Base-by-base conservation (phyloP, 768 basidiomycete species). In the Russula emetica region DNA sequence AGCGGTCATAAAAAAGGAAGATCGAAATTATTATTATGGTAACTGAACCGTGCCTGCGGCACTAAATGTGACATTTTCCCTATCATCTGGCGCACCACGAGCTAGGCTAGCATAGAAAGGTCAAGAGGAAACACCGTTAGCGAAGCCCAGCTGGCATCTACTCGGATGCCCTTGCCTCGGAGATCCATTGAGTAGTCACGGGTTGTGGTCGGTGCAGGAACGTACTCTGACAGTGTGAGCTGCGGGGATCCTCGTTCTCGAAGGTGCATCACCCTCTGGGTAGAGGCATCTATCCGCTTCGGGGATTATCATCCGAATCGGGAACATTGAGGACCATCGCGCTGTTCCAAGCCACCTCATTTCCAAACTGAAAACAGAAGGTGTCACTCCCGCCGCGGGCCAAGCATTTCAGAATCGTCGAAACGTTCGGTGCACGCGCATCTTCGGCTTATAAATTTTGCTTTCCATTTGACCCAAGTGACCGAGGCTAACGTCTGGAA, bases 271-370 rank as follows among this genome's bases (percentile, higher is more conserved):
- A 11, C 32, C 34, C 36, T 61, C 22, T 45, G 2, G 18, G 22
- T 44, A 32, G 42, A 53, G 6, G 42, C 52, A 61, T 61, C 32
- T 54, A 54, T 13, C 60, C 51, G 51, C 51, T 53, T 60, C 60
- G 40, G 55, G 49, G 55, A 62, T 51, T 51, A 62, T 52, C 45
- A 44, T 51, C 20, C 13, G 11, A 50, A 60, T 60, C 59, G 51
- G 59, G 40, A n/a, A 34, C 53, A n/a, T 50, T 22, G 14, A 36
- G 10, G 51, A 5, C 18, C 13, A 14, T n/a, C 22, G 55, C 55
- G 22, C n/a, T 38, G 26, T 40, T 24, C 47, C 26, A 50, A 51
- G 34, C n/a, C 47, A 51, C 36, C 20, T 36, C 11, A 47, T 47
- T 34, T 47, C 49, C 24, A 32, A 52, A 42, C 42, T n/a, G n/a